phyloP scores from a whole-genome alignment of 805 yeast genomes.

The Candida sakaeoensis region DNA sequence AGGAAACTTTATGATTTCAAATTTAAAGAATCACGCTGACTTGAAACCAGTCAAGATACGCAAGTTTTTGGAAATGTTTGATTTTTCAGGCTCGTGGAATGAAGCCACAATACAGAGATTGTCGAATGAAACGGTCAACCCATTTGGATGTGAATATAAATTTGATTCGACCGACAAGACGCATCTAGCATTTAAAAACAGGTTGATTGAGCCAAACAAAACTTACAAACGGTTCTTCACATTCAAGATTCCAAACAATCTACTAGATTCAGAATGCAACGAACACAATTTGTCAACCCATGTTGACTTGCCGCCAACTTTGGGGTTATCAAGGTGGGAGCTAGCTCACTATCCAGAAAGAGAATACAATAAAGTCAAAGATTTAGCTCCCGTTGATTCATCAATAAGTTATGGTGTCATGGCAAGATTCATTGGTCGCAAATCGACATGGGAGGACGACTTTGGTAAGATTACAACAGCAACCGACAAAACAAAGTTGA shows the following conservation, averaged over 20 bases:
- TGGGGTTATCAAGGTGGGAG: conserved; percentile 21
- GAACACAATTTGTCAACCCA: conserved; percentile 29
- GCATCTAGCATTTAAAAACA: conserved; percentile 15
- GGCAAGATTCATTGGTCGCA: conserved; percentile 37
- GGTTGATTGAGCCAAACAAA: conserved; percentile 17
- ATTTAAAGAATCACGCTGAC: conserved; percentile 13
- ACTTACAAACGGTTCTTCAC: conserved; percentile 38
- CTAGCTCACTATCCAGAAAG: conserved; percentile 11
- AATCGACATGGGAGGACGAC: conserved; percentile 27
- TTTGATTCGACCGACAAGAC: conserved; percentile 28
- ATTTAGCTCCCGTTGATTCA: conserved; percentile 26
- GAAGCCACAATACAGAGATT: conserved; percentile 31
- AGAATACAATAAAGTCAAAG: conserved; percentile 16
- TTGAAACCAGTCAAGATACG: conserved; percentile 14
- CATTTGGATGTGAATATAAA: conserved; percentile 14
- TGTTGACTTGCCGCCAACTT: conserved; percentile 33
- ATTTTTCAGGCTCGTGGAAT: conserved; percentile 50
- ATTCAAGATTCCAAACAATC: conserved; percentile 33
- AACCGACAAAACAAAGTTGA: conserved; percentile 19
- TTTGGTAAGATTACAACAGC: conserved; percentile 11
- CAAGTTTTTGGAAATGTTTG: conserved; percentile 47
- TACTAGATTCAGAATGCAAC: conserved; percentile 36
- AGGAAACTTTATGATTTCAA: conserved; percentile 37
- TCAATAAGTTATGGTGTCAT: conserved; percentile 29
- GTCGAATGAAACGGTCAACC: conserved; percentile 19